Percentiles rank a stretch among this genome's conserved stretches.
These are phyloP conservation scores for Botrytis galanthina DNA, from an alignment of 2,329 filamentous ascomycete genomes.

Conservation along the genomic window DNA sequence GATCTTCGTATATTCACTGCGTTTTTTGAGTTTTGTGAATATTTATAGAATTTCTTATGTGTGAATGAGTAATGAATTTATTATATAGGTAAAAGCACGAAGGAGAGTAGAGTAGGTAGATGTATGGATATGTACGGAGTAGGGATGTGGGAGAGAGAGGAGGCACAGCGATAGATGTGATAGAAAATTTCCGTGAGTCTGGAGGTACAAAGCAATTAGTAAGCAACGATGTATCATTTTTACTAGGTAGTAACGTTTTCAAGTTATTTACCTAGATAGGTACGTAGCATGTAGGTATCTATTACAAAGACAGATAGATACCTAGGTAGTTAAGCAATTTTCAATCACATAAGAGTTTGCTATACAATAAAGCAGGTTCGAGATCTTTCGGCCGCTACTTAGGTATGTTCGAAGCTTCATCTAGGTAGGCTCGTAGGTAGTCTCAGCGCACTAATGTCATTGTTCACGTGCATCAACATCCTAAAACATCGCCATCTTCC, in stretches of 20 bases:
- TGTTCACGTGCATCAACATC: not conserved
- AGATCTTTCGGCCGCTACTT: not conserved
- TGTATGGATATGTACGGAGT: not conserved
- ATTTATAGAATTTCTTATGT: not conserved
- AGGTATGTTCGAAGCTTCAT: not conserved
- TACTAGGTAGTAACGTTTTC: not conserved
- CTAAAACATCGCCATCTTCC: not conserved
- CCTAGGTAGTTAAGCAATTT: too few relatives aligned
- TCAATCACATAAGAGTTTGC: not conserved
- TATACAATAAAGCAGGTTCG: not conserved
- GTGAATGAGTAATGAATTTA: not conserved
- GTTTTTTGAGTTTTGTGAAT: not conserved
- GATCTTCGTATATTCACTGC: not conserved
- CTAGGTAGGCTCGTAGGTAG: too few relatives aligned
- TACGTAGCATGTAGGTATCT: not conserved
- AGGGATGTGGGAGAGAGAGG: not conserved
- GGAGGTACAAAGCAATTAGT: not conserved
- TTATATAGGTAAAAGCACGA: not conserved
- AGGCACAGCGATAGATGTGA: conserved; percentile 1
- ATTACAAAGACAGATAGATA: not conserved
- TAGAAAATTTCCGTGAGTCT: not conserved
- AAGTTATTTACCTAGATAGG: not conserved
- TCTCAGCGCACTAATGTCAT: not conserved
- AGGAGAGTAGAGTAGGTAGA: not conserved
- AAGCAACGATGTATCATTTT: not conserved